phyloP scores from a whole-genome alignment of 768 basidiomycete genomes.

The Lentinula guzmanii region DNA sequence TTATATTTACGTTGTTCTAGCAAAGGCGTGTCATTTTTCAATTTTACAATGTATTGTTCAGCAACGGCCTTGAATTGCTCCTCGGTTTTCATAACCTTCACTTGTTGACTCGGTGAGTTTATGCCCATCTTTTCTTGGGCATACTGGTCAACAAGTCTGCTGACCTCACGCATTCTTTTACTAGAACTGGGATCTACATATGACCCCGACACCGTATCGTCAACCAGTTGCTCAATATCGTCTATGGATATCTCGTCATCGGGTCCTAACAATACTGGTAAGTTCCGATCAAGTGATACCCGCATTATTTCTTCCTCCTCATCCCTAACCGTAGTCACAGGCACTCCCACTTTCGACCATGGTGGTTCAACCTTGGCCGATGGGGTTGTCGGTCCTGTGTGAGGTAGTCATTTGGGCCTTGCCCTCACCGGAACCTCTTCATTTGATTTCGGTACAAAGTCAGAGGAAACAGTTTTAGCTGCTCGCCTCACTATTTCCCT shows the following conservation, averaged over 20 bases:
- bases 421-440: not conserved
- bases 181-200: not conserved
- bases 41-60: too few relatives aligned
- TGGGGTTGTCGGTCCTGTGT: not conserved
- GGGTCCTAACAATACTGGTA: slow-evolving; percentile 3
- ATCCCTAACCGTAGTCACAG: not conserved
- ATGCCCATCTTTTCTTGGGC: too few relatives aligned
- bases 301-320: not conserved
- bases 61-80: too few relatives aligned
- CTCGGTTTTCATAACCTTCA: too few relatives aligned
- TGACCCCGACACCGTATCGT: not conserved
- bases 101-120: too few relatives aligned
- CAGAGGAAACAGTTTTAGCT: not conserved
- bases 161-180: not conserved
- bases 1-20: not conserved
- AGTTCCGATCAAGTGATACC: not conserved
- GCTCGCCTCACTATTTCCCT: not conserved
- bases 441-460: not conserved
- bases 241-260: not conserved
- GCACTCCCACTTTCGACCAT: not conserved
- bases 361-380: not conserved
- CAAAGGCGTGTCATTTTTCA: too few relatives aligned
- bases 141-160: not conserved
- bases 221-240: slow-evolving; percentile 1
- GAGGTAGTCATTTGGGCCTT: not conserved